Percentiles rank a stretch among this genome's conserved stretches.
Evolutionary conservation across 352 stramenopile genomes (phyloP).

Genomic region (Pythium biforme): DNA sequence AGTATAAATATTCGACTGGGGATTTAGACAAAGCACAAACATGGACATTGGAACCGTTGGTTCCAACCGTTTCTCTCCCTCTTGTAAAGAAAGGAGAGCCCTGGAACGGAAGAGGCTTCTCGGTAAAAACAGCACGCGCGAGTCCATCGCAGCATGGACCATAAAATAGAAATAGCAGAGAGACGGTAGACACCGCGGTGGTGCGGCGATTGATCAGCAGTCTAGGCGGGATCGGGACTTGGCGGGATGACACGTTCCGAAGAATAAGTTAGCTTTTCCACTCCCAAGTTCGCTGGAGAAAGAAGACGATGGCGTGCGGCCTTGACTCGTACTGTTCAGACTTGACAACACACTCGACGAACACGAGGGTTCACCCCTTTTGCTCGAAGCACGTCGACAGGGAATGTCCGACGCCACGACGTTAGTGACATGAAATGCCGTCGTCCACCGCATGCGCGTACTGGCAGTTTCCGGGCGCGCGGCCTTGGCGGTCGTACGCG

Average conservation of each 20-base stretch:
- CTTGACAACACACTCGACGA: slow-evolving; percentile 1
- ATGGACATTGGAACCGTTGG: background rate
- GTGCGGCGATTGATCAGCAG: slow-evolving; percentile 3
- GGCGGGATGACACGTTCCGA: background rate
- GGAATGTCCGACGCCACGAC: background rate
- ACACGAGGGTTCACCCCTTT: slow-evolving; percentile 4
- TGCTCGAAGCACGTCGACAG: background rate
- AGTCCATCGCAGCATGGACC: slow-evolving; percentile 2
- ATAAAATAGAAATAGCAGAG: background rate
- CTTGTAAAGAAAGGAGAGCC: too few species aligned
- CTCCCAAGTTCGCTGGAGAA: background rate
- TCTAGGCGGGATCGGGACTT: background rate
- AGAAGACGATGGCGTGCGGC: background rate
- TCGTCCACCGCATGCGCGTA: slow-evolving; percentile 26
- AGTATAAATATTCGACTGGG: background rate
- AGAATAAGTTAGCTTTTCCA: slow-evolving; percentile 6
- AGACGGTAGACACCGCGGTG: background rate
- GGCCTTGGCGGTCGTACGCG: background rate
- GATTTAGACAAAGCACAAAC: background rate
- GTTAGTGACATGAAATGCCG: slow-evolving; percentile 37
- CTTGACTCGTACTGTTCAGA: background rate
- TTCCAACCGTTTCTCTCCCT: too few species aligned
- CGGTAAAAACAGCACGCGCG: background rate
- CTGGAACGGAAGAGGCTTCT: too few species aligned
- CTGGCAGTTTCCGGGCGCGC: slow-evolving; percentile 20